A percentile compares a stretch with the other conserved stretches of the same genome.
These are phyloP conservation scores for Pichia membranifaciens DNA, from an alignment of 805 yeast species.

Conservation along the genomic window DNA sequence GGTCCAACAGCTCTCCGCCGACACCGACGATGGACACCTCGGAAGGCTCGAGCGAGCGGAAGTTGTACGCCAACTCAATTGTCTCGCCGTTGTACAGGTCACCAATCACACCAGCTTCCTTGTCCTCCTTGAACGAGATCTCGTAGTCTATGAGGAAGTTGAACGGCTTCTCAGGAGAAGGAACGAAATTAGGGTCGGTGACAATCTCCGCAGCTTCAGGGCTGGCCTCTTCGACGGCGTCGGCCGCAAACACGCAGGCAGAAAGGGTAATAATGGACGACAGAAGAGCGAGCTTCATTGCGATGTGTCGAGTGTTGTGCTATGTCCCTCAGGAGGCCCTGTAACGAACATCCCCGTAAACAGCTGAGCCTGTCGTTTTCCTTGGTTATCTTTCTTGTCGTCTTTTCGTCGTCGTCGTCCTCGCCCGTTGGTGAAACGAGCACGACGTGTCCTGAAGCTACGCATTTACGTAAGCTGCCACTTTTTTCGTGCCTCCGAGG, in stretches of 20 bases:
- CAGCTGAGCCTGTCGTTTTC: no score
- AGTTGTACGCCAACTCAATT: slow-evolving; percentile 44
- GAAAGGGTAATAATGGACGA: slow-evolving; percentile 7
- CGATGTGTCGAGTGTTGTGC: no score
- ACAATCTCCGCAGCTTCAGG: slow-evolving; percentile 11
- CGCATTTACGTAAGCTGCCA: no score
- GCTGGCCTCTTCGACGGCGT: not conserved
- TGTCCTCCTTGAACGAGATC: slow-evolving; percentile 35
- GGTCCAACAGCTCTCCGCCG: slow-evolving; percentile 58
- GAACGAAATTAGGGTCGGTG: slow-evolving; percentile 24
- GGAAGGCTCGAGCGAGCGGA: slow-evolving; percentile 48
- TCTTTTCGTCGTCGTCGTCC: not conserved
- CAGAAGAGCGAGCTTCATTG: slow-evolving; percentile 11
- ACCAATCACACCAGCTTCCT: slow-evolving; percentile 38
- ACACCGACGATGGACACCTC: slow-evolving; percentile 56
- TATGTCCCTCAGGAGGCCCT: no score
- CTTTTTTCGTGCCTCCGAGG: no score
- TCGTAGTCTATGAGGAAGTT: slow-evolving; percentile 44
- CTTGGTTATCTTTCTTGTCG: no score
- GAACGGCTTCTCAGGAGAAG: slow-evolving; percentile 35
- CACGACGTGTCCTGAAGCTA: not conserved
- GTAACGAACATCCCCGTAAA: no score
- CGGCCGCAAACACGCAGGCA: slow-evolving; percentile 14
- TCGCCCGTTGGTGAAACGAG: not conserved
- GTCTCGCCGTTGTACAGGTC: slow-evolving; percentile 46